A percentile compares a stretch with the other conserved stretches of the same genome.
phyloP scores from a whole-genome alignment of 768 basidiomycete species.

The Boletus barrowsii region DNA sequence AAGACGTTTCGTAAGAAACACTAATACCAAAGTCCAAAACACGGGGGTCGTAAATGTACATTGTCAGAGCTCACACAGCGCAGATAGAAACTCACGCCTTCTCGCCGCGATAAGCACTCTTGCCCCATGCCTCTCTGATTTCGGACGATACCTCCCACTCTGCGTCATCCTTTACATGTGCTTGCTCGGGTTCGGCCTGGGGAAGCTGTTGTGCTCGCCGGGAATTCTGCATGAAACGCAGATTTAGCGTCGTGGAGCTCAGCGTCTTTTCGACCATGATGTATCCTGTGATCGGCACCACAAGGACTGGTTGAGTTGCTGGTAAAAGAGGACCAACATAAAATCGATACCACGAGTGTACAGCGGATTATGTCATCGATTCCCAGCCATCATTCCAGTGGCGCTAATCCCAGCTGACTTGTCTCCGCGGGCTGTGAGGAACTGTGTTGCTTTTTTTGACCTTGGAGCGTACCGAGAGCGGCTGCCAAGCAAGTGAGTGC shows the following conservation, averaged over 20 bases:
- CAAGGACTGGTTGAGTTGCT: background rate
- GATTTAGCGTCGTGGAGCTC: slow-evolving; percentile 60
- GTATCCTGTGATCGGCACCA: too few relatives aligned
- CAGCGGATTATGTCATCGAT: slow-evolving; percentile 19
- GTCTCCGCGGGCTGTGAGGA: background rate
- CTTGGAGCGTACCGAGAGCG: background rate
- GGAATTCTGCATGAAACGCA: slow-evolving; percentile 75
- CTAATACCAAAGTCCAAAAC: slow-evolving; percentile 14
- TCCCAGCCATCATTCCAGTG: slow-evolving; percentile 17
- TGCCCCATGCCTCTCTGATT: slow-evolving; percentile 52
- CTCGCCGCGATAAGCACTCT: slow-evolving; percentile 24
- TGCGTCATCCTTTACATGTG: slow-evolving; percentile 58
- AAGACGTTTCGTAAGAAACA: slow-evolving; percentile 57
- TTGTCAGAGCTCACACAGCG: slow-evolving; percentile 10
- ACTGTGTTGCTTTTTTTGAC: background rate
- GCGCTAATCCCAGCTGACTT: background rate
- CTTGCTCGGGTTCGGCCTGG: slow-evolving; percentile 48
- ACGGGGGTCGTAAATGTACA: slow-evolving; percentile 16
- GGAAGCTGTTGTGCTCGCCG: slow-evolving; percentile 51
- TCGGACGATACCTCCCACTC: slow-evolving; percentile 61
- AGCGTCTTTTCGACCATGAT: slow-evolving; percentile 44
- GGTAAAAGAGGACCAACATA: background rate
- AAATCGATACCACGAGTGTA: too few relatives aligned
- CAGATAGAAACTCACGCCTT: slow-evolving; percentile 24
- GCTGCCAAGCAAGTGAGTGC: background rate